Percentiles rank a stretch among this genome's conserved stretches.
phyloP scores from a whole-genome alignment of 805 yeast species.

The Cephaloascus albidus region DNA sequence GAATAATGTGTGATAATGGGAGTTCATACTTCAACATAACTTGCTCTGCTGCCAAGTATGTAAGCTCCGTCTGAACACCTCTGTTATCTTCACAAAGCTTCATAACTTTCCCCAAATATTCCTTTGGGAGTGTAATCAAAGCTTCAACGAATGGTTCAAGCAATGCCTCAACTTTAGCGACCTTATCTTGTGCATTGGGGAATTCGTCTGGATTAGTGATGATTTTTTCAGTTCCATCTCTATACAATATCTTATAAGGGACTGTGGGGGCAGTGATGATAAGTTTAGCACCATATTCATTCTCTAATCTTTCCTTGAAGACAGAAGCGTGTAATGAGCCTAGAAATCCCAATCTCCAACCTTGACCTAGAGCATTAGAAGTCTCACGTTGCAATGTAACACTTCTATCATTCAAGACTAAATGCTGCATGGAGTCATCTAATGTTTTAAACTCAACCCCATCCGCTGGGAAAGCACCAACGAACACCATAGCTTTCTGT shows the following conservation, averaged over 20 bases:
- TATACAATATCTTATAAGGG: conserved; percentile 71
- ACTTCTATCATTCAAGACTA: conserved; percentile 86
- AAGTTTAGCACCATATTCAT: conserved; percentile 88
- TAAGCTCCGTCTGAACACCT: conserved; percentile 74
- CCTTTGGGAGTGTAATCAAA: conserved; percentile 83
- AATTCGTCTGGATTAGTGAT: conserved; percentile 91
- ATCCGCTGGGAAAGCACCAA: conserved; percentile 96
- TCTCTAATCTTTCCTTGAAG: conserved; percentile 82
- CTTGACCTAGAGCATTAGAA: conserved; percentile 91
- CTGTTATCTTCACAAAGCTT: conserved; percentile 76
- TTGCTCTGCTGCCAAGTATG: conserved; percentile 72
- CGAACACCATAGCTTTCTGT: conserved; percentile 96
- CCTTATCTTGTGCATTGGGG: conserved; percentile 48
- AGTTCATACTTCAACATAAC: conserved; percentile 69
- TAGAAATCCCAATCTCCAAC: conserved; percentile 93
- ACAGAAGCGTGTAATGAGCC: conserved; percentile 96
- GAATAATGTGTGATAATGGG: conserved; percentile 86
- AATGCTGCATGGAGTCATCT: conserved; percentile 83
- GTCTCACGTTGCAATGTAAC: conserved; percentile 86
- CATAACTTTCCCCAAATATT: conserved; percentile 81
- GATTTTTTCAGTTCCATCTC: conserved; percentile 52
- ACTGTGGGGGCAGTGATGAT: conserved; percentile 95
- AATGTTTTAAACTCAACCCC: conserved; percentile 82
- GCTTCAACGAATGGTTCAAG: conserved; percentile 90
- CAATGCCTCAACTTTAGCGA: conserved; percentile 35